Percentiles rank a stretch among this genome's conserved stretches.
phyloP scores from a whole-genome alignment of 1,284 basidiomycete species.

The Melampsora larici-populina region DNA sequence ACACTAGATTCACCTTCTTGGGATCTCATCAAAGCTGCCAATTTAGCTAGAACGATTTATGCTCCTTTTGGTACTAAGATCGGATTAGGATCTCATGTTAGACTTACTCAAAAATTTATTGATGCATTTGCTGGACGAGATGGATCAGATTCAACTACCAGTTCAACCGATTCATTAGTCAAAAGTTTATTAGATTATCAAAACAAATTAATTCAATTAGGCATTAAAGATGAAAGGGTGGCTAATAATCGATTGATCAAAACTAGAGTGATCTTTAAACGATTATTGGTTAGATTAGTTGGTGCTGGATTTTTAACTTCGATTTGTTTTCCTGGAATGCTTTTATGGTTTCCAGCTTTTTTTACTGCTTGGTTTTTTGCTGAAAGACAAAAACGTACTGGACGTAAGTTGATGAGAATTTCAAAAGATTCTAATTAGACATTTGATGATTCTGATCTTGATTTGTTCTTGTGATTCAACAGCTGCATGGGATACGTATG shows the following conservation, averaged over 20 bases:
- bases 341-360: slow-evolving; percentile 75
- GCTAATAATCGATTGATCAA: slow-evolving; percentile 54
- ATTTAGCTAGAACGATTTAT: slow-evolving; percentile 72
- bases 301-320: slow-evolving; percentile 67
- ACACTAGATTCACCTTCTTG: slow-evolving; percentile 78
- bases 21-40: slow-evolving; percentile 69
- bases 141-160: slow-evolving; percentile 60
- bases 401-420: slow-evolving; percentile 8
- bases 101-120: slow-evolving; percentile 59
- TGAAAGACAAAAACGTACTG: slow-evolving; percentile 47
- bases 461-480: slow-evolving; percentile 49
- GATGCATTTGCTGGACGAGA: slow-evolving; percentile 61
- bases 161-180: slow-evolving; percentile 59
- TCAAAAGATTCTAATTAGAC: slow-evolving; percentile 5
- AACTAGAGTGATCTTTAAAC: slow-evolving; percentile 61
- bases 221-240: slow-evolving; percentile 35
- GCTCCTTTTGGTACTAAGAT: slow-evolving; percentile 75
- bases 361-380: slow-evolving; percentile 65
- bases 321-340: slow-evolving; percentile 72
- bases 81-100: slow-evolving; percentile 57
- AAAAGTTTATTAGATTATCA: slow-evolving; percentile 64
- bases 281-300: slow-evolving; percentile 64
- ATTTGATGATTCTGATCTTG: background rate
- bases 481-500: slow-evolving; percentile 42
- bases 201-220: slow-evolving; percentile 48